Evolutionary conservation across 2,329 filamentous ascomycete species (phyloP), one percentile per base, ranked within the genome.

Genomic region (Eurotiales sp.): DNA sequence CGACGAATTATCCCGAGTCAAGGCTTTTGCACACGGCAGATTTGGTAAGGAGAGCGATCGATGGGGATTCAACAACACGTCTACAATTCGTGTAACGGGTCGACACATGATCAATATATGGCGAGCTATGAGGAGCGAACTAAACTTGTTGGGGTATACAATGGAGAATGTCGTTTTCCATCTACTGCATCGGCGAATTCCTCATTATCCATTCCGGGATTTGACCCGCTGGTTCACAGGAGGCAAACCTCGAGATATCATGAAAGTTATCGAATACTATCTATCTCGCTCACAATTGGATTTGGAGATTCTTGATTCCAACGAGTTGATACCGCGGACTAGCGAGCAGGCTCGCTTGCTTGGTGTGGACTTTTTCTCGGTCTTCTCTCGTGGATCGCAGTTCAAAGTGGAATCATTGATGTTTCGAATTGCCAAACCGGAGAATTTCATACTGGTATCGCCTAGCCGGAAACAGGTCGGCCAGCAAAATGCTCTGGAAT

Each of bases 391-490:
- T 50, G 93, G 93, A 14, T 97, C 91, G 0, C 93, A 99, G 65
- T 97, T 95, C 79, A 99, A 99, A 68, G 93, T 99, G 36, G 93
- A 99, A 71, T 96, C 92, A 1, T 85, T 96, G 61, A 97, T 99
- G 93, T 96, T 97, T 63, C 84, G 93, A 39, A 96, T 99, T 59
- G 92, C 93, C 39, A 99, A 99, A 66, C 91, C 93, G 0, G 93
- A 99, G 67, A 96, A 93, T 60, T 95, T 93, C 61, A 76, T 97
- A 7, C 78, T 99, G 1, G 82, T 95, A 1, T 97, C 91, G 6
- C 93, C 93, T 0, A 95, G 86, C 66, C 82, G 86, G 56, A 92
- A 90, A 67, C 93, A 99, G 67, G 92, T 97, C 1, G 92, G 91
- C 3, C 83, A 86, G 22, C 93, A 99, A 64, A 97, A 97, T 64